Percentiles rank a stretch among this genome's conserved stretches.
Conservation (phyloP, 305 asterid species). For the Fraxinus velutina region DNA sequence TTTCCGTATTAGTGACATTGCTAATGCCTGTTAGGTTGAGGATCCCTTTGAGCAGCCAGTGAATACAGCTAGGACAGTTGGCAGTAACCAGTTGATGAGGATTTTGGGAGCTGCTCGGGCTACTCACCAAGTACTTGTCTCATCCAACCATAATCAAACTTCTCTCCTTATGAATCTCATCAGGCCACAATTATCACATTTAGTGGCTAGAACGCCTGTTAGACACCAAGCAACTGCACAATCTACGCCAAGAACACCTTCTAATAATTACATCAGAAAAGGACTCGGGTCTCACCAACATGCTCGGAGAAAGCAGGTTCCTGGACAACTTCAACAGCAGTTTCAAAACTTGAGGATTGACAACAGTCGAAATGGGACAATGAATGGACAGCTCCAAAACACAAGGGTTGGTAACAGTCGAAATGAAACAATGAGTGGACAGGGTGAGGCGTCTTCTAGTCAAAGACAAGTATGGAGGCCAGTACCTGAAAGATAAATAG, state of each 20-base stretch:
- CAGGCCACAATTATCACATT: slow-evolving; percentile 43
- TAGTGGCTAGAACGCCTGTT: slow-evolving; percentile 30
- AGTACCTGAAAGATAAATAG: slow-evolving; percentile 26
- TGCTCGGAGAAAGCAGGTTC: slow-evolving; percentile 24
- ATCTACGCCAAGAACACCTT: slow-evolving; percentile 5
- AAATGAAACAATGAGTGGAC: slow-evolving; percentile 23
- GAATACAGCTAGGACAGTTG: slow-evolving; percentile 71
- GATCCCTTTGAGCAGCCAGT: slow-evolving; percentile 95
- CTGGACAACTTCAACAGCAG: slow-evolving; percentile 24
- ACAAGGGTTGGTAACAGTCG: slow-evolving; percentile 24
- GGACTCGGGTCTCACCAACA: slow-evolving; percentile 29
- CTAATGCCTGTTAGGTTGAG: slow-evolving; percentile 55
- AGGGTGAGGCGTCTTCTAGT: slow-evolving; percentile 37
- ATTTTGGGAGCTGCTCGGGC: slow-evolving; percentile 51
- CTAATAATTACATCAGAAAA: slow-evolving; percentile 25
- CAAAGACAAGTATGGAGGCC: slow-evolving; percentile 49
- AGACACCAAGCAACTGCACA: slow-evolving; percentile 25
- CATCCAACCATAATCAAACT: slow-evolving; percentile 36
- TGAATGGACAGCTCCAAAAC: slow-evolving; percentile 8
- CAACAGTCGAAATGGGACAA: slow-evolving; percentile 19
- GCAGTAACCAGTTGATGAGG: slow-evolving; percentile 46
- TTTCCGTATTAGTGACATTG: background rate
- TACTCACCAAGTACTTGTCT: slow-evolving; percentile 42
- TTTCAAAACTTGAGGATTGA: slow-evolving; percentile 24
- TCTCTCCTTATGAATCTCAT: slow-evolving; percentile 43